A percentile compares a stretch with the other conserved stretches of the same genome.
These are phyloP conservation scores for Abrus pulchellus DNA, from an alignment of 306 rosid genomes.

Conservation along the genomic window DNA sequence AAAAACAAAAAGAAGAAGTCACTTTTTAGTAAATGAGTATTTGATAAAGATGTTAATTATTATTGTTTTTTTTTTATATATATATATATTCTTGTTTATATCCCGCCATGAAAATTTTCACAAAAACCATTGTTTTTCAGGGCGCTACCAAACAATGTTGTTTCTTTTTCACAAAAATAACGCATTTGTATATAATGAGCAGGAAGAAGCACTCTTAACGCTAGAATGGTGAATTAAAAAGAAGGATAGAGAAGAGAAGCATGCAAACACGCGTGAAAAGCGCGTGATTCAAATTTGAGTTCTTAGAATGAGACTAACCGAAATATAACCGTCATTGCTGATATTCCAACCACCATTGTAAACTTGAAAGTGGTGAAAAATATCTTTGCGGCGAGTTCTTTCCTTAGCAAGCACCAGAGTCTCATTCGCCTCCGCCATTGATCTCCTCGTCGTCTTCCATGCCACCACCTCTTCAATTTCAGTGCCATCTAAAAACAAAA, in stretches of 20 bases:
- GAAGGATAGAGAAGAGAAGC: neutral
- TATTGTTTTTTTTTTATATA: too few relatives aligned
- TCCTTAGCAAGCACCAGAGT: slow-evolving; percentile 66
- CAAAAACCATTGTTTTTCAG: too few relatives aligned
- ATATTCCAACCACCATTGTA: slow-evolving; percentile 92
- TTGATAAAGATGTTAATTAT: too few relatives aligned
- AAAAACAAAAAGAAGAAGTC: too few relatives aligned
- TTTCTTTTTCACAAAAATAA: too few relatives aligned
- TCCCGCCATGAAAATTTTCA: too few relatives aligned
- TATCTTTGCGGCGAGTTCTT: slow-evolving; percentile 69
- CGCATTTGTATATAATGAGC: too few relatives aligned
- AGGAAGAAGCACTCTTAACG: too few relatives aligned
- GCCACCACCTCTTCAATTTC: slow-evolving; percentile 24
- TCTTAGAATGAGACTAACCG: slow-evolving; percentile 50
- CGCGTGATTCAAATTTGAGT: neutral
- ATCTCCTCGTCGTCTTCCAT: slow-evolving; percentile 55
- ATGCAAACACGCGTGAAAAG: neutral
- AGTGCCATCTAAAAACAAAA: neutral
- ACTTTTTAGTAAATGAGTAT: too few relatives aligned
- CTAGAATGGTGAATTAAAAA: too few relatives aligned
- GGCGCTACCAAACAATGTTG: too few relatives aligned
- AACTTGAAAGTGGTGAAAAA: slow-evolving; percentile 51
- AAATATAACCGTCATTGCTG: slow-evolving; percentile 58
- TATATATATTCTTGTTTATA: too few relatives aligned
- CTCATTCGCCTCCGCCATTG: slow-evolving; percentile 49